Conservation (phyloP, 2,329 filamentous ascomycete species). For the Cladosporium colombiae region DNA sequence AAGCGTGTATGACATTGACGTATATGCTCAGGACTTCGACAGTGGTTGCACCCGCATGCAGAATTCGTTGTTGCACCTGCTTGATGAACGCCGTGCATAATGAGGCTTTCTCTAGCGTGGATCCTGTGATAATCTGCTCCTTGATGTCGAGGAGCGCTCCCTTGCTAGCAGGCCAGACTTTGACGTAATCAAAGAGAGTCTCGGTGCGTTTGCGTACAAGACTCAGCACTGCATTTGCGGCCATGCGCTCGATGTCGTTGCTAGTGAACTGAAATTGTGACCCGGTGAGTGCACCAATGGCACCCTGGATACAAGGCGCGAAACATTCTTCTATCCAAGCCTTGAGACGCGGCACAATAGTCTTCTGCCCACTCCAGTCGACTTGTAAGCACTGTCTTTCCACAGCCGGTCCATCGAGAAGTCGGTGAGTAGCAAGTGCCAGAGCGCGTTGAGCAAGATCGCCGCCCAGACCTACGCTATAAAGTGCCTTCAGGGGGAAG, state of each 20-base stretch:
- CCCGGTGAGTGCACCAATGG: conserved; percentile 31
- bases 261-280: conserved; percentile 24
- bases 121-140: conserved; percentile 64
- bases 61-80: conserved; percentile 64
- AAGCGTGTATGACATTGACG: conserved; percentile 75
- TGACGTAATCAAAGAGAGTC: conserved; percentile 77
- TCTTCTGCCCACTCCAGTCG: conserved; percentile 58
- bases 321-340: conserved; percentile 71
- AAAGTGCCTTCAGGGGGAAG: conserved; percentile 43
- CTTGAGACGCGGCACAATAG: conserved; percentile 61
- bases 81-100: conserved; percentile 70
- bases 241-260: conserved; percentile 64
- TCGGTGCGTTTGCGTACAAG: conserved; percentile 69
- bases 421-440: conserved; percentile 67
- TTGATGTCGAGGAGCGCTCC: conserved; percentile 74
- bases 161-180: conserved; percentile 70
- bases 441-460: conserved; percentile 70
- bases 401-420: conserved; percentile 64
- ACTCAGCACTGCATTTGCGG: conserved; percentile 67
- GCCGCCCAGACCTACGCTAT: conserved; percentile 67
- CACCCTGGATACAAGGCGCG: conserved; percentile 63
- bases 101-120: conserved; percentile 66
- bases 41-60: conserved; percentile 76
- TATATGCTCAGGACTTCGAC: conserved; percentile 75
- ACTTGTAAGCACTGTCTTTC: conserved; percentile 60